Percentiles rank a stretch among this genome's conserved stretches.
Evolutionary conservation across 345 rosid species (phyloP).

Genomic region (Acer campestre): DNA sequence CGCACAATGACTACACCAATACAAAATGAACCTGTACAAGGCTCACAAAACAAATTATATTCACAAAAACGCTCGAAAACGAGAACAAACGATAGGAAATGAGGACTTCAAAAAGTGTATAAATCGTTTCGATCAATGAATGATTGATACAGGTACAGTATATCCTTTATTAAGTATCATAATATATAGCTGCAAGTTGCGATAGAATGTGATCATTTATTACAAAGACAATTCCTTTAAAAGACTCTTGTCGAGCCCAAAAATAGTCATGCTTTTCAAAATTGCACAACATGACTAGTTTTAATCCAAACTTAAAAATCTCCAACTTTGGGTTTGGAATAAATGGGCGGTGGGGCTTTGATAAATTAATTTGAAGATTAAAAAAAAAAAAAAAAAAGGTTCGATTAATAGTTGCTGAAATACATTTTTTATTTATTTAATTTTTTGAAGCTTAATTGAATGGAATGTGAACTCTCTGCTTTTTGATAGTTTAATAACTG

Average conservation of each 20-base stretch:
- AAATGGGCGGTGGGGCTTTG: slow-evolving; percentile 6
- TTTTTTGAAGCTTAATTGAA: not conserved
- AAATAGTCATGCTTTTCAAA: not conserved
- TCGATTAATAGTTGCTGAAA: not conserved
- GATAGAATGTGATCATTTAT: too few relatives aligned
- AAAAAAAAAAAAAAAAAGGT: not conserved
- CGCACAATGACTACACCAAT: too few relatives aligned
- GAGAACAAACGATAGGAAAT: too few relatives aligned
- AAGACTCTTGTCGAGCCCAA: not conserved
- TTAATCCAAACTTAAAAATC: not conserved
- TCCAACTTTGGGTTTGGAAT: not conserved
- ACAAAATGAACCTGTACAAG: too few relatives aligned
- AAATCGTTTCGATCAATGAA: too few relatives aligned
- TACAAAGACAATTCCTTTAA: too few relatives aligned
- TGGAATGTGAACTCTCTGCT: not conserved
- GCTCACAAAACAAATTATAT: too few relatives aligned
- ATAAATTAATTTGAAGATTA: not conserved
- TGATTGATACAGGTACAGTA: too few relatives aligned
- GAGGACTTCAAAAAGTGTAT: too few relatives aligned
- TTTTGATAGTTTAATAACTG: not conserved
- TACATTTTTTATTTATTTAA: not conserved
- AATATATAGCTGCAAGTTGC: too few relatives aligned
- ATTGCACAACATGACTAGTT: not conserved
- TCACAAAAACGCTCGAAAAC: too few relatives aligned
- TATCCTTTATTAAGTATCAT: too few relatives aligned